Evolutionary conservation across 148 eudicot species (phyloP).

Genomic region (Pharnaceum exiguum): DNA sequence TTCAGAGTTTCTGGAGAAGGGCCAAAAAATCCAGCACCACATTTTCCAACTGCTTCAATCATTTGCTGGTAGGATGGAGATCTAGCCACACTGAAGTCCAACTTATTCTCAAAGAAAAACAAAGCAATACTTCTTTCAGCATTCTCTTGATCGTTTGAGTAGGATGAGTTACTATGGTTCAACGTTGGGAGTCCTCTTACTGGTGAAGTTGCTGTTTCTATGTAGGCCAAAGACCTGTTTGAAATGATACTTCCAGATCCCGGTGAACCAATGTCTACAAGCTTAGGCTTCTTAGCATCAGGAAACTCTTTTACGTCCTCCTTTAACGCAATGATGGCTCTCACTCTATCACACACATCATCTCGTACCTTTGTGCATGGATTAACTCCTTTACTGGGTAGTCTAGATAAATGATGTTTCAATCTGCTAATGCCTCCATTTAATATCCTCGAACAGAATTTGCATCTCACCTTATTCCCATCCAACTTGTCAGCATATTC

Average conservation of each 20-base stretch:
- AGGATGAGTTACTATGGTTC: conserved; percentile 22
- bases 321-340: conserved; percentile 60
- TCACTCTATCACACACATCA: conserved; percentile 74
- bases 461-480: conserved; percentile 94
- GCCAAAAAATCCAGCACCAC: conserved; percentile 59
- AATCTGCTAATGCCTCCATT: conserved; percentile 95
- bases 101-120: conserved; percentile 83
- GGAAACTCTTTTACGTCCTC: conserved; percentile 58
- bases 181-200: conserved; percentile 42
- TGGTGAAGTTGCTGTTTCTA: conserved; percentile 37
- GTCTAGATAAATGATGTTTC: conserved; percentile 86
- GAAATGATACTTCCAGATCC: conserved; percentile 23
- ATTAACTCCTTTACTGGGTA: conserved; percentile 96
- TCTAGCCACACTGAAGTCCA: conserved; percentile 79
- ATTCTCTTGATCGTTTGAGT: conserved; percentile 49
- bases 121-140: conserved; percentile 81
- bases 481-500: conserved; percentile 93
- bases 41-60: conserved; percentile 75
- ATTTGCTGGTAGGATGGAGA: conserved; percentile 78
- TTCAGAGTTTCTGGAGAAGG: conserved; percentile 79
- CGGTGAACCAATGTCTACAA: conserved; percentile 42
- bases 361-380: conserved; percentile 91
- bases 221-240: conserved; percentile 25
- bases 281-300: conserved; percentile 50
- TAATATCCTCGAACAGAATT: conserved; percentile 69